Conservation (phyloP, 2,329 filamentous ascomycete genomes). For the Penicillium sp. region DNA sequence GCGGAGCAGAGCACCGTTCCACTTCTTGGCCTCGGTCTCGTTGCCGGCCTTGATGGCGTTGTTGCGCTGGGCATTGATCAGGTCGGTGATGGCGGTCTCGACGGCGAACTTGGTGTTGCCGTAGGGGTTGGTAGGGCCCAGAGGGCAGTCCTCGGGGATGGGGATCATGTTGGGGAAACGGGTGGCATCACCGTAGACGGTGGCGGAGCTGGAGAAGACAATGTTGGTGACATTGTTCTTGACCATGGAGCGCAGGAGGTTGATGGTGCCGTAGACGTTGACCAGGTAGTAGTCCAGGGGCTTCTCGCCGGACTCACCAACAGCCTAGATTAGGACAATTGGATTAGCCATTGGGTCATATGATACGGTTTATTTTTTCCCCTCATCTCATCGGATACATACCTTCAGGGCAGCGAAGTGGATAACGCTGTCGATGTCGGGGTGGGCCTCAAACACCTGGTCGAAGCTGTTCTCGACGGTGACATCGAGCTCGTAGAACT, state of each 20-base stretch:
- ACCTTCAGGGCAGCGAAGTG: constrained; percentile 98
- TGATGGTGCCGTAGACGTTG: constrained; percentile 90
- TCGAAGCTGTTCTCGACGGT: constrained; percentile 82
- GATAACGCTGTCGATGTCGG: constrained; percentile 95
- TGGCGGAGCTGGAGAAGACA: constrained; percentile 97
- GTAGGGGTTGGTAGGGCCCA: constrained; percentile 95
- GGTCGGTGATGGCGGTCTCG: constrained; percentile 88
- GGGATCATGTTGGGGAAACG: constrained; percentile 98
- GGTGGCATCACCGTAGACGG: constrained; percentile 96
- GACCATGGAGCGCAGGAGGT: constrained; percentile 82
- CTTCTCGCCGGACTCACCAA: constrained; percentile 90
- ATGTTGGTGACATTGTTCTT: constrained; percentile 92
- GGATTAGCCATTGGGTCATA: background rate
- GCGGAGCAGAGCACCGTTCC: constrained; percentile 88
- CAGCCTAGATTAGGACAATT: constrained; percentile 60
- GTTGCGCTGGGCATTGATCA: constrained; percentile 80
- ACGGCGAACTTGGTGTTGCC: constrained; percentile 94
- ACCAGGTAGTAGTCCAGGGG: constrained; percentile 97
- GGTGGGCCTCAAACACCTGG: constrained; percentile 82
- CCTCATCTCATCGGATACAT: constrained; percentile 17
- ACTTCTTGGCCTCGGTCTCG: constrained; percentile 66
- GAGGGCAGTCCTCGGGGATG: constrained; percentile 94
- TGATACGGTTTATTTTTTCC: background rate
- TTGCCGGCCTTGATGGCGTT: constrained; percentile 79
- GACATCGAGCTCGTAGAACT: constrained; percentile 83